These are phyloP conservation scores for Globisporangium paddicum DNA, from an alignment of 352 stramenopile species.

Conservation along the genomic window DNA sequence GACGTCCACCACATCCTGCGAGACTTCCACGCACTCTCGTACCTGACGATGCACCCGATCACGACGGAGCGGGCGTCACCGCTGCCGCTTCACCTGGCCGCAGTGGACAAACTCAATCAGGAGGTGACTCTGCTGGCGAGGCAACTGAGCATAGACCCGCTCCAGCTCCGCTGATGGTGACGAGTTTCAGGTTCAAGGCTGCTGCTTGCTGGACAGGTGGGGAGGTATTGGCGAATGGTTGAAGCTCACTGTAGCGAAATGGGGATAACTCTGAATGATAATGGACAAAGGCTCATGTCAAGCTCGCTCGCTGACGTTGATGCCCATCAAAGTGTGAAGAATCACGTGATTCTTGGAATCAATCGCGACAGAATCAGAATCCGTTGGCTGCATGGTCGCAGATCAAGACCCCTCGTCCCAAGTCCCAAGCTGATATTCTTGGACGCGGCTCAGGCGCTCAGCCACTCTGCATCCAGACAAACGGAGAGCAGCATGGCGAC, in stretches of 20 bases:
- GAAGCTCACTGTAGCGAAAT: not conserved
- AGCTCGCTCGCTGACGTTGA: not conserved
- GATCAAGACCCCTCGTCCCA: not conserved
- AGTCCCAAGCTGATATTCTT: not conserved
- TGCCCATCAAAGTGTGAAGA: not conserved
- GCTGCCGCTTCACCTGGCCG: slow-evolving; percentile 51
- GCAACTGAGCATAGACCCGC: slow-evolving; percentile 18
- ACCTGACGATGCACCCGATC: slow-evolving; percentile 68
- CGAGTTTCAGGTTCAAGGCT: not conserved
- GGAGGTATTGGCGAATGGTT: not conserved
- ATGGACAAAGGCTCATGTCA: not conserved
- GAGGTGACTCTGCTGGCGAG: slow-evolving; percentile 15
- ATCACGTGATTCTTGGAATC: too few relatives aligned
- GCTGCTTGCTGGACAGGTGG: not conserved
- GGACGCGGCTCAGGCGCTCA: not conserved
- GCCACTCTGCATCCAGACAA: not conserved
- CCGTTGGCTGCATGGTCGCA: slow-evolving; percentile 5
- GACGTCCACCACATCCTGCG: slow-evolving; percentile 30
- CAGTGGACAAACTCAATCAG: slow-evolving; percentile 25
- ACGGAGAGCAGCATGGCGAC: not conserved
- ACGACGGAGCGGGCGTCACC: slow-evolving; percentile 58
- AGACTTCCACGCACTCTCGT: slow-evolving; percentile 65
- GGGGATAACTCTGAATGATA: not conserved
- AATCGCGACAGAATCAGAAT: slow-evolving; percentile 2
- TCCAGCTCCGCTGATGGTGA: slow-evolving; percentile 5